Conservation (phyloP, 78 protist genomes). For the Dictyostelium intermedium region DNA sequence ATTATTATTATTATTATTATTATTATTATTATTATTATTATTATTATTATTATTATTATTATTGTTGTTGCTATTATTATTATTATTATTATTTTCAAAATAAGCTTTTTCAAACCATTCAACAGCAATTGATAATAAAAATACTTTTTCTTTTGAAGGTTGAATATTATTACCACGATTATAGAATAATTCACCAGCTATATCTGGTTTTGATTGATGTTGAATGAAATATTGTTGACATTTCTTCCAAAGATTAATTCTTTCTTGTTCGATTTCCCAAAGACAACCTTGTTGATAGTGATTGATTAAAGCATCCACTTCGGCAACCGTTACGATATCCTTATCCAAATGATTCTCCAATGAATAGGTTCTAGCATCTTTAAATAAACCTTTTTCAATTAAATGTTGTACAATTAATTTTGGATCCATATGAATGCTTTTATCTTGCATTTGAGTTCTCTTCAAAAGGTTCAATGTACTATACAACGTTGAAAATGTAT, state of each 20-base stretch:
- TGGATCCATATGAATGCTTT: slow-evolving; percentile 59
- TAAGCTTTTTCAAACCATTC: slow-evolving; percentile 63
- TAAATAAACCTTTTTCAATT: slow-evolving; percentile 39
- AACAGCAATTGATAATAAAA: not conserved
- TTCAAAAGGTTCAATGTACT: slow-evolving; percentile 38
- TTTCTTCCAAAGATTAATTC: slow-evolving; percentile 78
- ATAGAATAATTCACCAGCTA: slow-evolving; percentile 51
- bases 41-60: not conserved
- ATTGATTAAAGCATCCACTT: slow-evolving; percentile 35
- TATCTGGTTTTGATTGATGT: slow-evolving; percentile 36
- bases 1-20: not conserved
- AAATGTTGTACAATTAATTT: slow-evolving; percentile 39
- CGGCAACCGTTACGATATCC: slow-evolving; percentile 33
- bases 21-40: not conserved
- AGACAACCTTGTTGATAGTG: slow-evolving; percentile 72
- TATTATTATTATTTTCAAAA: not conserved
- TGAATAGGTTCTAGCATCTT: slow-evolving; percentile 51
- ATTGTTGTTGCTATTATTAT: no score
- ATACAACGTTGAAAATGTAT: slow-evolving; percentile 35
- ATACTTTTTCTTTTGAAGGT: slow-evolving; percentile 39
- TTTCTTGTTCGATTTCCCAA: slow-evolving; percentile 71
- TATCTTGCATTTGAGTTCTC: slow-evolving; percentile 36
- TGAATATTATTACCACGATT: not conserved
- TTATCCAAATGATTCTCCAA: slow-evolving; percentile 34
- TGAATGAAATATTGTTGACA: slow-evolving; percentile 60